Conservation (phyloP, 176 grass and related monocot species). For the Chloris gayana region DNA sequence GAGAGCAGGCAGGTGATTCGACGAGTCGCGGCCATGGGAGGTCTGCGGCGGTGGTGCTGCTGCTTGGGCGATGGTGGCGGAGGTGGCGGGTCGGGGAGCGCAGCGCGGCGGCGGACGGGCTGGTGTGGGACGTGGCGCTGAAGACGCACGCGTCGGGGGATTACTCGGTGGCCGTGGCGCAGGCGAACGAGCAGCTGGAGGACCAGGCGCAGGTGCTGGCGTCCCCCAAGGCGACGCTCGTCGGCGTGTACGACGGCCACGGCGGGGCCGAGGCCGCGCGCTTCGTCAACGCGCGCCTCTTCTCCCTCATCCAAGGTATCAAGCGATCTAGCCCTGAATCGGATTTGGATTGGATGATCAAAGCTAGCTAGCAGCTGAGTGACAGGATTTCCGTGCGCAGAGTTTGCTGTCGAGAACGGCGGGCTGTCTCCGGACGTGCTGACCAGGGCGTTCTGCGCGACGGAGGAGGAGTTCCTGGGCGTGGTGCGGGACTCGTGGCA, state of each 20-base stretch:
- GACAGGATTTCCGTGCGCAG: no score
- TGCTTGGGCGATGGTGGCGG: conserved; percentile 16
- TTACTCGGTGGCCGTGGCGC: conserved; percentile 68
- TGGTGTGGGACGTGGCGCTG: conserved; percentile 70
- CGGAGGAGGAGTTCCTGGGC: conserved; percentile 60
- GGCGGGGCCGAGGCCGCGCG: conserved; percentile 72
- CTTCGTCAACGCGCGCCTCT: conserved; percentile 79
- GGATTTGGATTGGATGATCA: no score
- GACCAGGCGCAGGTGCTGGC: conserved; percentile 63
- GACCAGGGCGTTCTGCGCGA: conserved; percentile 51
- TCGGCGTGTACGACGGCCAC: conserved; percentile 65
- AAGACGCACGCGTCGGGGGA: conserved; percentile 79
- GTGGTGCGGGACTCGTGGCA: conserved; percentile 44
- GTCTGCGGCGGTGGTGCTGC: conserved; percentile 7
- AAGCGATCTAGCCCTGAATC: no score
- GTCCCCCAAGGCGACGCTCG: conserved; percentile 49
- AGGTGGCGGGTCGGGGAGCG: neutral
- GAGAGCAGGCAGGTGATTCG: neutral
- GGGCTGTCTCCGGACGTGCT: conserved; percentile 48
- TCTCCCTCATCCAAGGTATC: conserved; percentile 71
- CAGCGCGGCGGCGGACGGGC: conserved; percentile 33
- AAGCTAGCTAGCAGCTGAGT: no score
- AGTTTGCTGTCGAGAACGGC: neutral
- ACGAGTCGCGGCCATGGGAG: neutral
- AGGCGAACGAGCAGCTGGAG: conserved; percentile 58